Base-by-base conservation (phyloP, 2,329 filamentous ascomycete species). In the Colletotrichum neosansevieriae region DNA sequence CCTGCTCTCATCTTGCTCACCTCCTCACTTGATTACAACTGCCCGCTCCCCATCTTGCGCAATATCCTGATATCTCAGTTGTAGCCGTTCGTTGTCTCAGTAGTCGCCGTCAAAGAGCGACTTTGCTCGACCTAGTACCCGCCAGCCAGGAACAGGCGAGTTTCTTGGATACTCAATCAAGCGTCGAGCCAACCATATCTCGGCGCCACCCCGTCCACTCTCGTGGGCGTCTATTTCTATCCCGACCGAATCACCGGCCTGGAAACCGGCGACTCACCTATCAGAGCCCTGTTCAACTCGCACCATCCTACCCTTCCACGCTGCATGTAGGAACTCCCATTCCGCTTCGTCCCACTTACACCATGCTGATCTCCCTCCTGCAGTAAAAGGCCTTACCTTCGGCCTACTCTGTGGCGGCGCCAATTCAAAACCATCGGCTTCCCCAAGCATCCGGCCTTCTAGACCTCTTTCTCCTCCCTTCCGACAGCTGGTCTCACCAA, bases 401-500 rank as follows among this genome's bases (percentile, higher is more conserved):
- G 45, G 51, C 51, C 50, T 67, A 34, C 21, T 42, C 42, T 61
- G 56, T 45, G 69, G 74, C 76, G 78, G 77, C 79, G 80, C 75
- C 79, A 78, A 81, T 82, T 86, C 84, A 87, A 86, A 88, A 87
- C 81, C 82, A 78, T 75, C 77, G 72, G 75, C 77, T 76, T 78
- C 81, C 83, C 82, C 79, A 78, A 70, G 72, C 72, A 72, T 72
- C 75, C 75, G 75, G 72, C 72, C 75, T 75, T 72, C 72, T 73
- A 74, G 72, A 75, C 72, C 75, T 73, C 75, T 74, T n/a, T 78
- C 76, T 83, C 78, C 75, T 79, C 71, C 75, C 78, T 77, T 76
- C 82, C 81, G 82, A 81, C 82, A 88, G 86, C 86, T 88, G 86
- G 86, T 79, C 85, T 88, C 84, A 81, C 75, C 77, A 72, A 77